phyloP scores from a whole-genome alignment of 2,329 filamentous ascomycete genomes.

The Exophiala xenobiotica region DNA sequence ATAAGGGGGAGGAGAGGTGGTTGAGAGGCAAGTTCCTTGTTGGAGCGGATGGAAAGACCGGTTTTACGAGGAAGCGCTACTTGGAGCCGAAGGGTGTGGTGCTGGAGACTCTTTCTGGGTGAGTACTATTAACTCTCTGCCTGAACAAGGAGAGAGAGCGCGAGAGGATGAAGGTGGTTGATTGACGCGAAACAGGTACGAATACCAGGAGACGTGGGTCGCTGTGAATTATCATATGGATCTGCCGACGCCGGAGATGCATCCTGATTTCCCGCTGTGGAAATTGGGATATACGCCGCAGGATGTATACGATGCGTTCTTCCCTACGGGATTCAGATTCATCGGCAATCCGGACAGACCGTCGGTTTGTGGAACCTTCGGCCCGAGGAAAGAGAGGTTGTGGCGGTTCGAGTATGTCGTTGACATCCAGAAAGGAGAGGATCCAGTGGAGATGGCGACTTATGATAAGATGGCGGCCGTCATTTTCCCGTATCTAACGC shows the following conservation, averaged over 20 bases:
- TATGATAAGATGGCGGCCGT: constrained; percentile 30
- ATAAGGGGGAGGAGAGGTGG: constrained; percentile 13
- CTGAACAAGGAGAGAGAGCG: no score
- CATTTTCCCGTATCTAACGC: constrained; percentile 35
- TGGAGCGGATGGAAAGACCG: constrained; percentile 51
- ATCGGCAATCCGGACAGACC: constrained; percentile 44
- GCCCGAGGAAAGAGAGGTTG: constrained; percentile 40
- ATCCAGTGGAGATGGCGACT: constrained; percentile 36
- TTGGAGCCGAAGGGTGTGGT: constrained; percentile 45
- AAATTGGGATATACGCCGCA: constrained; percentile 46
- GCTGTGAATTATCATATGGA: constrained; percentile 48
- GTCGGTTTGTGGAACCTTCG: constrained; percentile 48
- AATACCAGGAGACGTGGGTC: constrained; percentile 44
- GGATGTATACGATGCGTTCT: constrained; percentile 51
- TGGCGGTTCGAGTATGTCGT: constrained; percentile 47
- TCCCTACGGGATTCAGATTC: constrained; percentile 47
- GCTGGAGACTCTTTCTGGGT: constrained; percentile 33
- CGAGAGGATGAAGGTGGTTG: no score
- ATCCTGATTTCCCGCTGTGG: constrained; percentile 53
- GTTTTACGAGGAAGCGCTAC: constrained; percentile 47
- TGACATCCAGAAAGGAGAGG: constrained; percentile 32
- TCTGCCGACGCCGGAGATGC: constrained; percentile 46
- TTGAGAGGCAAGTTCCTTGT: constrained; percentile 38
- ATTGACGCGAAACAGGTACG: constrained; percentile 13
- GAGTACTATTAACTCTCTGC: no score